Evolutionary conservation across 495 filamentous ascomycete genomes (phyloP), one percentile per base, ranked within the genome.

Genomic region (Xylaria scruposa): DNA sequence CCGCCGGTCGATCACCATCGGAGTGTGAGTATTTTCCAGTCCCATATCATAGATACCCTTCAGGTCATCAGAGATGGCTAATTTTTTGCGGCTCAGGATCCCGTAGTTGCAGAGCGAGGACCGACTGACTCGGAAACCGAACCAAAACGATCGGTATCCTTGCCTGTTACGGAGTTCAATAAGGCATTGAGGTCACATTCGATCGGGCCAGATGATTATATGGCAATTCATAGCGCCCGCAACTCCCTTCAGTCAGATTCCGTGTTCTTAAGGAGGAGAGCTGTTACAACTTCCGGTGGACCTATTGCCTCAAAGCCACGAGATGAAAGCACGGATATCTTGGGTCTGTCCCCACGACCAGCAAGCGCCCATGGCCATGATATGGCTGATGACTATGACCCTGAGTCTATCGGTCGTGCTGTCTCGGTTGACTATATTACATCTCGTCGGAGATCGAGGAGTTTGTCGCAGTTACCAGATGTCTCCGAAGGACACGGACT

Each of bases 131-230:
- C 21, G 19, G 76, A 82, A 61, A 73, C 36, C 62, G 81, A 81
- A 13, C 77, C 83, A 6, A 82, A 86, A 70, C 84, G 85, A 44
- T 87, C 86, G 3, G 83, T 80, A 2, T 88, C 87, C 4, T 70
- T 87, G 12, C 86, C 87, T 33, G 81, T 89, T 69, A 88, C 82
- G 60, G 86, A 89, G 75, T 85, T 81, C 31, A 83, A 86, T 66
- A 80, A 82, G 24, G 85, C 86, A 1, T 75, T 89, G 17, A 82
- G 85, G 36, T 88, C 87, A 10, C 86, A 89, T 72, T 88, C 87
- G 8, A 82, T 85, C 53, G 85, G 85, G 2, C 85, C 84, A 4
- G 81, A 83, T 58, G 82, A 84, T 64, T 83, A 84, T 47, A 77
- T 80, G 69, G 82, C 83, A 64, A 84, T 83, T 51, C 79, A 81